phyloP scores from a whole-genome alignment of 192 early-diverging fungal species.

The Thoreauomyces humboldtii region DNA sequence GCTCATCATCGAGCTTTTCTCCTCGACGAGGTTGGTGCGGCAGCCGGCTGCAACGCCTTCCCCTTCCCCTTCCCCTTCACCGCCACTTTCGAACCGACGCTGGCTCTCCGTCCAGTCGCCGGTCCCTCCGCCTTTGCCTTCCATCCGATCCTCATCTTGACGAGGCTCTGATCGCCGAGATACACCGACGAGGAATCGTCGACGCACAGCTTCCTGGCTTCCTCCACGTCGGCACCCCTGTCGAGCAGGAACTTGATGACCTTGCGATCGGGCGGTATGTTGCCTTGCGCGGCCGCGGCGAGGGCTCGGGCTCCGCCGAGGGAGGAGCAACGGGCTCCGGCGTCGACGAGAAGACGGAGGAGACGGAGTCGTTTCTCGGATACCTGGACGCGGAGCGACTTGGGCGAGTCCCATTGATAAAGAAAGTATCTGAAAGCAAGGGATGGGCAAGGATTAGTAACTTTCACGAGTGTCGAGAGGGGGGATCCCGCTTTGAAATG shows the following conservation, averaged over 20 bases:
- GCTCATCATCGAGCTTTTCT: too few species aligned
- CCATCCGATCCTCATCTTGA: not conserved
- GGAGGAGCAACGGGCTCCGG: not conserved
- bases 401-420: not conserved
- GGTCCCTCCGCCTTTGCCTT: too few species aligned
- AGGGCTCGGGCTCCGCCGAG: not conserved
- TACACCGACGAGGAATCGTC: not conserved
- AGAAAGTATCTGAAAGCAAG: too few species aligned
- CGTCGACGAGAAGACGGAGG: not conserved
- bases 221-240: not conserved
- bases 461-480: too few species aligned
- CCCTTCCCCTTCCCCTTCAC: too few species aligned
- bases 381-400: not conserved
- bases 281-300: not conserved
- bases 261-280: not conserved
- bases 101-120: too few species aligned
- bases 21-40: too few species aligned
- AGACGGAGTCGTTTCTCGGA: not conserved
- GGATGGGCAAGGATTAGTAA: too few species aligned
- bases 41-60: too few species aligned
- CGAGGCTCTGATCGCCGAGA: not conserved
- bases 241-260: not conserved
- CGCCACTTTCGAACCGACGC: too few species aligned
- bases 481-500: too few species aligned
- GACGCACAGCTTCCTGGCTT: not conserved